phyloP scores from a whole-genome alignment of 2,329 filamentous ascomycete species.

The Hymenoscyphus occultus region DNA sequence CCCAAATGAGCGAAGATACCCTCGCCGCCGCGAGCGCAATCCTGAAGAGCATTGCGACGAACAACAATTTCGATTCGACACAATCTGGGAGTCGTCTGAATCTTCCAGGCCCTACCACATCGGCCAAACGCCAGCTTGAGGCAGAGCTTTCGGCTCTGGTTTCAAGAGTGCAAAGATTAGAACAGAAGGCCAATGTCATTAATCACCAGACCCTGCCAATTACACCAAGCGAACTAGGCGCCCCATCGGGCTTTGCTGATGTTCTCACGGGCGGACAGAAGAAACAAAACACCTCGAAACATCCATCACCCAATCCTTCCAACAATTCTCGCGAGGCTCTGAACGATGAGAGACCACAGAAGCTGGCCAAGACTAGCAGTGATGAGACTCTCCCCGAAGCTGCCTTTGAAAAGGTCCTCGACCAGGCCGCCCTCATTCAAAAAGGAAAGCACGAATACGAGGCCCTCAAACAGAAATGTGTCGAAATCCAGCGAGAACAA shows the following conservation, averaged over 20 bases:
- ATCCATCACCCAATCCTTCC: constrained; percentile 41
- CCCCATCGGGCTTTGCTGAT: constrained; percentile 63
- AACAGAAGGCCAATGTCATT: constrained; percentile 67
- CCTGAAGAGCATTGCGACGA: constrained; percentile 49
- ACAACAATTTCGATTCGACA: constrained; percentile 16
- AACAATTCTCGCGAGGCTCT: constrained; percentile 30
- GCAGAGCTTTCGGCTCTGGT: constrained; percentile 77
- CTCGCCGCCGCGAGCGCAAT: constrained; percentile 53
- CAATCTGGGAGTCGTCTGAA: constrained; percentile 44
- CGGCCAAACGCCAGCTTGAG: constrained; percentile 77
- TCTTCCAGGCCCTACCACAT: constrained; percentile 72
- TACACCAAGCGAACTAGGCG: constrained; percentile 73
- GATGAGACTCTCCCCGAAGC: constrained; percentile 77
- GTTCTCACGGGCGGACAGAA: constrained; percentile 40
- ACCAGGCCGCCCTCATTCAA: constrained; percentile 88
- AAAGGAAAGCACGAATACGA: constrained; percentile 77
- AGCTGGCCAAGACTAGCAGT: constrained; percentile 55
- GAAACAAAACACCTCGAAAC: constrained; percentile 35
- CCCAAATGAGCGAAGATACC: constrained; percentile 47
- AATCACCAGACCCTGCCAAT: constrained; percentile 65
- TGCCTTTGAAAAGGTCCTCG: constrained; percentile 85
- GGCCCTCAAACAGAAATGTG: constrained; percentile 81
- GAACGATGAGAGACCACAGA: constrained; percentile 31
- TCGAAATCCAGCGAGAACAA: constrained; percentile 80
- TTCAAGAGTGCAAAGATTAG: constrained; percentile 75